Evolutionary conservation across 768 basidiomycete genomes (phyloP), one percentile per base, ranked within the genome.

Genomic region (Trametopsis cervina): DNA sequence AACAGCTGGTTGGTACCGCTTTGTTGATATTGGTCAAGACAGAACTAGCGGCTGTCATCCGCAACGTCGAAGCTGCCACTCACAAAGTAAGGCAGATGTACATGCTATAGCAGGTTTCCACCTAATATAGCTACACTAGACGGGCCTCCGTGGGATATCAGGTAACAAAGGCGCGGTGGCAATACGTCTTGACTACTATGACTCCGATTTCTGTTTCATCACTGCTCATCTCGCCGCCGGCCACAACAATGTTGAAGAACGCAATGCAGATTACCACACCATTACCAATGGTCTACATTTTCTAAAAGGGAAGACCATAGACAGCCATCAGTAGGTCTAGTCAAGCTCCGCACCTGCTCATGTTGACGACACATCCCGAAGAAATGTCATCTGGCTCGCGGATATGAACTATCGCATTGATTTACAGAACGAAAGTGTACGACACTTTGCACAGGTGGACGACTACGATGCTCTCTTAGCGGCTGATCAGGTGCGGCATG

Each of bases 151-250:
- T 26, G 96, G 96, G 11, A 92, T 98, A 80, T 92, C 92, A 0
- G 96, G 93, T 23, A 95, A 95, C 69, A 95, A 99, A 69, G 96
- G 96, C 17, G 96, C 92, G 1, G 89, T 95, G 11, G 93, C 85
- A 4, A 90, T 99, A 54, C 84, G 96, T 11, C 70, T 99, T 43
- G 89, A 98, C 23, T 90, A 89, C 58, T 76, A 88, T 55, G 92
- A 94, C 60, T 89, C 94, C 7, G 86, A 79, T 47, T 85, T 97
- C 58, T 99, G 96, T 67, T 94, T 98, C 68, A 64, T 99, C 53
- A 97, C 95, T 7, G 91, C 90, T 3, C 96, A 98, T 65, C 76
- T 98, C 36, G 94, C 96, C 13, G 94, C 96, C n/a, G 96, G 96
- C 5, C 93, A 96, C 59, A 61, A 76, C 4, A 95, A 95, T 58